Base-by-base conservation (phyloP, 2,329 filamentous ascomycete species). In the Aspergillus tanneri region DNA sequence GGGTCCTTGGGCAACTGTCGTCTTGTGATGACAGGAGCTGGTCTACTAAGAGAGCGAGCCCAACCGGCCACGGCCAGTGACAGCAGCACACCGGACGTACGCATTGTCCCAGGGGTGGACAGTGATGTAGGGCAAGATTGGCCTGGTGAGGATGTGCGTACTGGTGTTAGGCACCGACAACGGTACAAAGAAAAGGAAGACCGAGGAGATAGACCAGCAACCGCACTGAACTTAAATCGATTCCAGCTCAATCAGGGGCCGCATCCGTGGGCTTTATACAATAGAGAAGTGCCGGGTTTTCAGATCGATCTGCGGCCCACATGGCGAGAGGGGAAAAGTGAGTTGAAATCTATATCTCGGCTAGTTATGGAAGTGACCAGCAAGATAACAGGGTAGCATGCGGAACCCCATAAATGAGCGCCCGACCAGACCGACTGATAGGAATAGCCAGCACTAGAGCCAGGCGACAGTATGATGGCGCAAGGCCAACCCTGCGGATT, bases 1-100 rank as follows among this genome's bases (percentile, higher is more conserved):
- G 70, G 64, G 38, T 68, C 59, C 2, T 66, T 54, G 12, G 70
- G 71, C 11, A 72, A 47, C 47, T 72, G 67, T 22, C 68, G 59
- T 39, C 56, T 52, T 41, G 6, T 14, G 12, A 47, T 48, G 10
- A 55, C 41, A 22, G 56, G 45, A 27, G 54, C 43, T 12, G 48
- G 52, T 27, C 25, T 42, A 35, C 41, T 39, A 9, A 41, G 22
- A n/a, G 49, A n/a, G 10, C 32, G 21, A 10, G 41, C 45, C 47
- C 43, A 53, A 10, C 42, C 43, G 16, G 52, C 54, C 14, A 56
- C 53, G 30, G 50, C 54, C 25, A 65, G 54, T 18, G 58, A 53
- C 22, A 61, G 49, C 39, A 62, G 46, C 43, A 61, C 59, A 14
- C 44, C 47, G 34, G 43, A 51, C 47, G 47, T 25, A 46, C 52